Base-by-base conservation (phyloP, 2,329 filamentous ascomycete species). In the Sclerotinia spermophila region DNA sequence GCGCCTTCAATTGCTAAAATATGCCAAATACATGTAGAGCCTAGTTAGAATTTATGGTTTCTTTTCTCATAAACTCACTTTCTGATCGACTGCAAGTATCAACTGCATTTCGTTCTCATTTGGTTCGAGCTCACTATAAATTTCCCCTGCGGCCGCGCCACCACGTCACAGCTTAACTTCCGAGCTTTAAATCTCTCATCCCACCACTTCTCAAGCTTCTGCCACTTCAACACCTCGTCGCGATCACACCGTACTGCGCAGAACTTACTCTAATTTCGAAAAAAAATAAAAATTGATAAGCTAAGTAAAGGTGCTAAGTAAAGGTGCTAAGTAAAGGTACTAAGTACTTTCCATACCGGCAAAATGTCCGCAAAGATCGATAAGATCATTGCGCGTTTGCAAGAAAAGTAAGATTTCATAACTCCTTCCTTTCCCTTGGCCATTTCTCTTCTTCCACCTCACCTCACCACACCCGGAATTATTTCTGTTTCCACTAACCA, bases 311-410 rank as follows among this genome's bases (percentile, higher is more conserved):
- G 5, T 65, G 8, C n/a, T 30, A 2, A 40, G 15, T 30, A 53
- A n/a, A n/a, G n/a, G n/a, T n/a, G n/a, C n/a, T n/a, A 21, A 24
- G 3, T 8, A 19, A 15, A 40, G 15, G 5, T 65, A 15, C n/a
- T 30, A 2, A 40, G 15, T 30, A 53, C 8, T 27, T 27, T 21
- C 4, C 24, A 17, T 24, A 24, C 13, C 19, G 3, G 10, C 74
- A 80, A 75, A 30, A 83, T 83, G 81, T 79, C 79, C 42, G 75
- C 84, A 68, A 89, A 89, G 76, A 90, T 92, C 70, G 88, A 91
- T 73, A 92, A 91, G 82, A 91, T 90, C 59, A 89, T 92, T 76
- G 87, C 87, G 73, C 86, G 90, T 69, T 90, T 97, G 80, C 92
- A 95, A 83, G 86, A 92, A 82, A 95, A 89, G 90, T 53, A 27